Evolutionary conservation across 805 yeast species (phyloP), one percentile per base, ranked within the genome.

Genomic region (Millerozyma acaciae): DNA sequence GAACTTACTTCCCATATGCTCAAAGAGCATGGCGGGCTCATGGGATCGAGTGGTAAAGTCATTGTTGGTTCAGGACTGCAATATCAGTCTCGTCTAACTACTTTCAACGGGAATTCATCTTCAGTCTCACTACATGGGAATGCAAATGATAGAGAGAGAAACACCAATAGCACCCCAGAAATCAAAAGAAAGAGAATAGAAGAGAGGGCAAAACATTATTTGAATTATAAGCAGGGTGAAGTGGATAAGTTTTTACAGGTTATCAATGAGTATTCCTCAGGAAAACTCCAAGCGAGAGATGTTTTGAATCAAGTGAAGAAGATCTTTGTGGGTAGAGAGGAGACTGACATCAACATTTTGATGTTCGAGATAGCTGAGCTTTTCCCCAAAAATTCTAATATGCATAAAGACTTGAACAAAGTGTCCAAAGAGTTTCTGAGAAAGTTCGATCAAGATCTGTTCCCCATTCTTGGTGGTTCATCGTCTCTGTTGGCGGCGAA

Each of bases 1-100:
- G 97, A 88, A 45, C 66, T 93, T 34, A 81, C 84, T 34, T 89
- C 94, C 1, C 98, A 93, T 57, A 80, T 87, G 78, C 59, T 87
- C 29, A 75, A 78, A 43, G 90, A 83, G 46, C 99, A 93, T 57
- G 78, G 84, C 2, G 73, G 74, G 4, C 44, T 80, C 3, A 60
- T 70, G 26, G 57, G 58, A 6, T 78, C 75, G 9, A 65, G 60
- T 17, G 58, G 62, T 29, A 51, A 67, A 9, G 53, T 73, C 4
- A 28, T 38, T 12, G 48, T 62, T 34, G 71, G 75, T 2, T 49
- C 61, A 8, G 39, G 57, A 28, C 54, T 57, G 5, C 65, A 67
- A 16, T 76, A 70, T 44, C 78, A 72, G 32, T 75, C 82, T 4
- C 87, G 79, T 44, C 57, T 84, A 30, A 73, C 85, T 0, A 81